phyloP scores from a whole-genome alignment of 768 basidiomycete genomes.

The Pleurotus sapidus region DNA sequence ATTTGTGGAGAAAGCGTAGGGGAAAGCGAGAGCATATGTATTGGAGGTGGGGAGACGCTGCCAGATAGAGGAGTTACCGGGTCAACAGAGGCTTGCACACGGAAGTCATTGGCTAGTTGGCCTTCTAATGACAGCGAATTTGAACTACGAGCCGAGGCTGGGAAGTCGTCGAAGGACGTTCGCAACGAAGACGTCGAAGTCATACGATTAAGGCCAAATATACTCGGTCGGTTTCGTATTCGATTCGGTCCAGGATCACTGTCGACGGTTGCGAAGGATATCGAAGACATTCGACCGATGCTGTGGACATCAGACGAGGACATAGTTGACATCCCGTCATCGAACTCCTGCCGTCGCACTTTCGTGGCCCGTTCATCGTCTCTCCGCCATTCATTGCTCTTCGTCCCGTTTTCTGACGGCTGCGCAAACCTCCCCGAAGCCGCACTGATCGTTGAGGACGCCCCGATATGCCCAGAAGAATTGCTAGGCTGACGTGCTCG shows the following conservation, averaged over 20 bases:
- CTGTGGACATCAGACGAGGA: constrained; percentile 85
- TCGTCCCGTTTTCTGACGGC: constrained; percentile 24
- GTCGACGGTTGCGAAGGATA: constrained; percentile 82
- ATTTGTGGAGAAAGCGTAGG: constrained; percentile 53
- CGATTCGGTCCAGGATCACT: constrained; percentile 81
- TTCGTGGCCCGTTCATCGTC: constrained; percentile 66
- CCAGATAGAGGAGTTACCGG: constrained; percentile 54
- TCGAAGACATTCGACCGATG: constrained; percentile 67
- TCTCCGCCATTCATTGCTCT: constrained; percentile 42
- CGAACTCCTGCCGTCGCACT: constrained; percentile 77
- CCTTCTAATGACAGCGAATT: constrained; percentile 78
- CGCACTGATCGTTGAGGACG: constrained; percentile 53
- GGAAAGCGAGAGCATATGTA: constrained; percentile 72
- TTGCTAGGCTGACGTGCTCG: constrained; percentile 61
- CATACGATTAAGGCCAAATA: constrained; percentile 71
- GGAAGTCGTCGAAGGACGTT: constrained; percentile 71
- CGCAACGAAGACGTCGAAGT: constrained; percentile 74
- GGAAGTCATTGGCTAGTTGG: constrained; percentile 73
- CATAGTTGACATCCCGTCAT: constrained; percentile 85
- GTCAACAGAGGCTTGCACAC: constrained; percentile 67
- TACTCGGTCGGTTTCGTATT: constrained; percentile 57
- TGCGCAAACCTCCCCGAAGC: constrained; percentile 55
- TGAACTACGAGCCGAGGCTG: constrained; percentile 72
- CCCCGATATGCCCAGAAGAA: constrained; percentile 31
- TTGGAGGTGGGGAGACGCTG: constrained; percentile 71